Evolutionary conservation across 2,329 filamentous ascomycete genomes (phyloP).

Genomic region (Cercospora zeae-maydis): DNA sequence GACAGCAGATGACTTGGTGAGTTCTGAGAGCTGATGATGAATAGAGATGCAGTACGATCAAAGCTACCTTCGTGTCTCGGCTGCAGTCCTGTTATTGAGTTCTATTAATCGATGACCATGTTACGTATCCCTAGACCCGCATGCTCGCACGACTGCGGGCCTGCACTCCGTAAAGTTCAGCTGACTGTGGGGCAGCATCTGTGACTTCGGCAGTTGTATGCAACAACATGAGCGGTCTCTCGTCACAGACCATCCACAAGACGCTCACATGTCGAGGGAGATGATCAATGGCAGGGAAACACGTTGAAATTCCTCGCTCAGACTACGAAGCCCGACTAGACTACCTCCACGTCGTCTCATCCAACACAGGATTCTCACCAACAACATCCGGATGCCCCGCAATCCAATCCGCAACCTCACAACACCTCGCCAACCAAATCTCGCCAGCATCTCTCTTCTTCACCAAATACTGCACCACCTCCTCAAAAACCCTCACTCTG

Average conservation of each 20-base stretch:
- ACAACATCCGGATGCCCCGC: slow-evolving; percentile 25
- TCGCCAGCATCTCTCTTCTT: slow-evolving; percentile 27
- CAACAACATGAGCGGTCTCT: background rate
- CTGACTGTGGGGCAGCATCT: background rate
- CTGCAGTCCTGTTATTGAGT: background rate
- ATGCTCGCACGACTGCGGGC: background rate
- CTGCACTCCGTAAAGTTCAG: background rate
- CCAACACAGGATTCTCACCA: slow-evolving; percentile 32
- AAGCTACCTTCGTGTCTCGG: background rate
- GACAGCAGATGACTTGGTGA: background rate
- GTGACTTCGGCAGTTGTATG: background rate
- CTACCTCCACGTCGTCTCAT: slow-evolving; percentile 33
- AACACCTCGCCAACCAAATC: slow-evolving; percentile 33
- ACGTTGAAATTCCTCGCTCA: background rate
- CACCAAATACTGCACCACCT: slow-evolving; percentile 29
- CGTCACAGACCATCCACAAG: background rate
- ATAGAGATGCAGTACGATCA: background rate
- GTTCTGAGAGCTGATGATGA: background rate
- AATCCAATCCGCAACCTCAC: slow-evolving; percentile 32
- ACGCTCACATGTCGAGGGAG: background rate
- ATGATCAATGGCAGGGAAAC: background rate
- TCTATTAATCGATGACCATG: background rate
- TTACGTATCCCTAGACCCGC: background rate
- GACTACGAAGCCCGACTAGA: slow-evolving; percentile 13
- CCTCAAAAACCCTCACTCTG: slow-evolving; percentile 30